Percentiles rank a stretch among this genome's conserved stretches.
phyloP scores from a whole-genome alignment of 306 rosid genomes.

The Vigna mungo region DNA sequence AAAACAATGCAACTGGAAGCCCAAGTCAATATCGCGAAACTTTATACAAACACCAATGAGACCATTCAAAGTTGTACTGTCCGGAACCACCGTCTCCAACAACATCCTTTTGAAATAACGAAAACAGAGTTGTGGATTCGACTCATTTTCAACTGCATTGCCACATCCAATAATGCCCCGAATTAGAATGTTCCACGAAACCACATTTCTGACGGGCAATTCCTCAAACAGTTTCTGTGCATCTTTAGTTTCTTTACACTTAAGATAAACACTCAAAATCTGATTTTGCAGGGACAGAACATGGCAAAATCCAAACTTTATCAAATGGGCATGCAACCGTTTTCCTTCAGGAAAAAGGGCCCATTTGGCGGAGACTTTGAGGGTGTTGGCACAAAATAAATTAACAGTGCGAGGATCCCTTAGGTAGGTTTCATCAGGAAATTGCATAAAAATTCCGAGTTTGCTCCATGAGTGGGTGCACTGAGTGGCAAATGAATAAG shows the following conservation, averaged over 20 bases:
- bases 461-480: constrained; percentile 39
- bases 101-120: constrained; percentile 68
- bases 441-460: constrained; percentile 42
- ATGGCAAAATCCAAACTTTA: constrained; percentile 63
- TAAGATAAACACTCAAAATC: constrained; percentile 57
- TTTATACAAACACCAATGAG: constrained; percentile 59
- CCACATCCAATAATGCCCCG: constrained; percentile 55
- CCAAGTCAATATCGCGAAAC: constrained; percentile 56
- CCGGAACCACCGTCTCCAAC: constrained; percentile 60
- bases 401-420: constrained; percentile 42
- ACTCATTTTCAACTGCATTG: constrained; percentile 22
- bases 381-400: constrained; percentile 59
- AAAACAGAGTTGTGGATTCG: constrained; percentile 41
- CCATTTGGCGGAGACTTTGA: constrained; percentile 63
- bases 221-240: constrained; percentile 71
- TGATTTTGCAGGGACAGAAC: constrained; percentile 61
- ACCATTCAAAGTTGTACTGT: constrained; percentile 61
- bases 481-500: constrained; percentile 27
- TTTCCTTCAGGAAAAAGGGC: constrained; percentile 61
- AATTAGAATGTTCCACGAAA: constrained; percentile 71
- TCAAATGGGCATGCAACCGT: constrained; percentile 65
- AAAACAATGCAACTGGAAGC: constrained; percentile 71
- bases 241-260: constrained; percentile 48
- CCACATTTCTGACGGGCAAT: constrained; percentile 73
- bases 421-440: constrained; percentile 51